Conservation (phyloP, 148 eudicot genomes). For the Rhododendron henanense region DNA sequence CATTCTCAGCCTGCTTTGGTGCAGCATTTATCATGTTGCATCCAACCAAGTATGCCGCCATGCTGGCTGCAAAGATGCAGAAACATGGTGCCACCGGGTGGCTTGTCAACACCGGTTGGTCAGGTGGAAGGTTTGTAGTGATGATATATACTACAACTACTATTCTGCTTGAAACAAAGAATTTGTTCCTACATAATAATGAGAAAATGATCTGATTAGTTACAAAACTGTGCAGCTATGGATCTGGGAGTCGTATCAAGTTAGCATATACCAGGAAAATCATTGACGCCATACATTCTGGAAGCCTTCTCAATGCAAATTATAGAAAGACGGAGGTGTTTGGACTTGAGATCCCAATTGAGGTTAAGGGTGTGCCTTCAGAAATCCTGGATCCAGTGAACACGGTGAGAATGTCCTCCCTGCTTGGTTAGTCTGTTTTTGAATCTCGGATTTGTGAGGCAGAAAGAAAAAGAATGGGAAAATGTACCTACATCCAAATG, state of each 20-base stretch:
- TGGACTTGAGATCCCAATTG: slow-evolving; percentile 71
- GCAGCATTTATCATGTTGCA: slow-evolving; percentile 86
- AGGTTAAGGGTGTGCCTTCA: slow-evolving; percentile 67
- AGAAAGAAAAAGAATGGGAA: neutral
- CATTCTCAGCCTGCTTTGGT: slow-evolving; percentile 85
- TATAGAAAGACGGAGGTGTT: slow-evolving; percentile 65
- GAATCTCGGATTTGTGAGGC: neutral
- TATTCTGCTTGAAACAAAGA: neutral
- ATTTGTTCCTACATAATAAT: neutral
- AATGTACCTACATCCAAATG: neutral
- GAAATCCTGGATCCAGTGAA: slow-evolving; percentile 76
- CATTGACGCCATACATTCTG: slow-evolving; percentile 74
- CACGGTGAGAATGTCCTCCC: slow-evolving; percentile 39
- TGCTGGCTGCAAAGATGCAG: slow-evolving; percentile 83
- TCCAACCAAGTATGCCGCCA: slow-evolving; percentile 76
- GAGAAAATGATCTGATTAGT: neutral
- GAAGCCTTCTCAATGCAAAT: slow-evolving; percentile 42
- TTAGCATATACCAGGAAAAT: slow-evolving; percentile 68
- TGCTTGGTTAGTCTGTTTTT: neutral
- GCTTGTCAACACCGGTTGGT: slow-evolving; percentile 91
- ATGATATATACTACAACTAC: too few relatives aligned
- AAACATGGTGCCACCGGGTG: slow-evolving; percentile 70
- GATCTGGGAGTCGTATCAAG: slow-evolving; percentile 77
- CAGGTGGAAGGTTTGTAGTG: slow-evolving; percentile 62
- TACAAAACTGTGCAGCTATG: slow-evolving; percentile 43